These are phyloP conservation scores for Umbelopsis sp. DNA, from an alignment of 192 early-diverging fungal genomes.

Conservation along the genomic window DNA sequence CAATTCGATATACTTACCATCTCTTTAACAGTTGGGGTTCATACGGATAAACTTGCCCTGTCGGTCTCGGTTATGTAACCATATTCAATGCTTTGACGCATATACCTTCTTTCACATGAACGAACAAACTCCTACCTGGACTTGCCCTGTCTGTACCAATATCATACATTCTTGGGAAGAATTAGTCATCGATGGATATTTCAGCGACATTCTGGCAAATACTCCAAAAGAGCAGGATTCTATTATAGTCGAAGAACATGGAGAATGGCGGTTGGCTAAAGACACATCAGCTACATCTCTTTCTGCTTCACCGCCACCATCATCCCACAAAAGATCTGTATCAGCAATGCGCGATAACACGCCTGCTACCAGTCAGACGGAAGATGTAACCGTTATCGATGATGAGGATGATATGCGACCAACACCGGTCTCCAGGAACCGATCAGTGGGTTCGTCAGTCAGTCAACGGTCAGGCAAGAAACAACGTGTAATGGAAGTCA, in stretches of 20 bases:
- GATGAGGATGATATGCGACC: neutral
- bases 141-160: constrained; percentile 73
- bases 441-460: neutral
- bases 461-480: constrained; percentile 29
- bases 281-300: neutral
- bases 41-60: constrained; percentile 66
- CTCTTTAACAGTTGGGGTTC: constrained; percentile 47
- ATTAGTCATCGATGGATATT: constrained; percentile 69
- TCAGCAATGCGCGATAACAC: constrained; percentile 1
- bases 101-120: constrained; percentile 74
- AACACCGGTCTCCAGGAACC: neutral
- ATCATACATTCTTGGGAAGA: constrained; percentile 54
- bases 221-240: constrained; percentile 40
- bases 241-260: constrained; percentile 47
- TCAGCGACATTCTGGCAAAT: constrained; percentile 42
- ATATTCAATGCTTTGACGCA: constrained; percentile 86
- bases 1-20: neutral
- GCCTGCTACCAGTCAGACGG: constrained; percentile 24
- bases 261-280: constrained; percentile 37
- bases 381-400: constrained; percentile 34
- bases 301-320: constrained; percentile 24
- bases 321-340: constrained; percentile 17
- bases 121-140: constrained; percentile 65
- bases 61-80: constrained; percentile 64
- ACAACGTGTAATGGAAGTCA: constrained; percentile 53